These are phyloP conservation scores for Acanthamoeba lenticulata DNA, from an alignment of 208 protist species.

Conservation along the genomic window DNA sequence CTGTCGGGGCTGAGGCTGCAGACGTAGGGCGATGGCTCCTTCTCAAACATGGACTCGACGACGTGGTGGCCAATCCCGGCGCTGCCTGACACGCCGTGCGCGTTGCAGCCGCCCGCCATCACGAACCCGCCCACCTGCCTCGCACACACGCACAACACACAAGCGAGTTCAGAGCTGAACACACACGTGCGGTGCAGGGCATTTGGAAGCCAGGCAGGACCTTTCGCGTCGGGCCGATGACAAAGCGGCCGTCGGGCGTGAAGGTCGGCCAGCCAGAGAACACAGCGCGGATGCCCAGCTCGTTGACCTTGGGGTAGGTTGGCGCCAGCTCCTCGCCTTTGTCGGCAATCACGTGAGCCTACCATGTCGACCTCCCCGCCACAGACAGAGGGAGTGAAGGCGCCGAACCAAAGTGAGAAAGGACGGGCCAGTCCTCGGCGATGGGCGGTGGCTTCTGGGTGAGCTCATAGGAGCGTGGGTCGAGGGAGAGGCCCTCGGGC, in stretches of 20 bases:
- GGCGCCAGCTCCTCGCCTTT: constrained; percentile 46
- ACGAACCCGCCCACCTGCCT: constrained; percentile 35
- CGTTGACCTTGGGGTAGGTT: constrained; percentile 23
- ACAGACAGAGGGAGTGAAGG: neutral
- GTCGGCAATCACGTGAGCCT: too few species aligned
- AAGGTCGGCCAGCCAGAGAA: constrained; percentile 65
- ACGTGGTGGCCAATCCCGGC: constrained; percentile 56
- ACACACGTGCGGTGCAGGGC: neutral
- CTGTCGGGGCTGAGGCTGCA: neutral
- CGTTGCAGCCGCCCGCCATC: constrained; percentile 67
- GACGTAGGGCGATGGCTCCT: constrained; percentile 46
- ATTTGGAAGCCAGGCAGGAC: neutral
- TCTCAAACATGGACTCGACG: constrained; percentile 54
- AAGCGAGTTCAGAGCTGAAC: too few species aligned
- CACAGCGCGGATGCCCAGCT: constrained; percentile 20
- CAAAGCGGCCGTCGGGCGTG: constrained; percentile 56
- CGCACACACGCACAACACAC: neutral
- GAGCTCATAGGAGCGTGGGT: neutral
- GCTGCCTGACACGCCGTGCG: constrained; percentile 57
- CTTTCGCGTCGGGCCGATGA: constrained; percentile 52
- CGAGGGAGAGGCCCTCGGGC: neutral
- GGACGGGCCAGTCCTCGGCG: constrained; percentile 22
- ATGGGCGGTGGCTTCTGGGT: neutral
- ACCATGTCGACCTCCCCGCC: neutral
- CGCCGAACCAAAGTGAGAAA: neutral